phyloP scores from a whole-genome alignment of 2,329 filamentous ascomycete species.

The Aspergillus calidoustus region DNA sequence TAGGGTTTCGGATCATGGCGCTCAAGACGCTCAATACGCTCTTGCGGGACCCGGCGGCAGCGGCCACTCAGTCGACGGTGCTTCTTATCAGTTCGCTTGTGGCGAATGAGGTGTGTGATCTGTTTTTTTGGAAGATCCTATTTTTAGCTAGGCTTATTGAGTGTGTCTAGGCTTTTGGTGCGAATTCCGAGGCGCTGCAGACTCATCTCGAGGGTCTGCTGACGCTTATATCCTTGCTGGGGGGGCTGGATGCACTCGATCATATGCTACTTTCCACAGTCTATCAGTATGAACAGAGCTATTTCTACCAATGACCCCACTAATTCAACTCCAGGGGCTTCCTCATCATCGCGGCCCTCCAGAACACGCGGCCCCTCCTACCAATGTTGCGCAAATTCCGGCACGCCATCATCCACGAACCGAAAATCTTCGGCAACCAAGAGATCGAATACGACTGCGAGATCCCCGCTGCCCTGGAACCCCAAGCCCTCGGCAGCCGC shows the following conservation, averaged over 20 bases:
- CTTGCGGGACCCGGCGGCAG: constrained; percentile 19
- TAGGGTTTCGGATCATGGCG: constrained; percentile 20
- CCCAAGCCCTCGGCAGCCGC: background rate
- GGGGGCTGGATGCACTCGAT: constrained; percentile 24
- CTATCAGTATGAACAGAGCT: constrained; percentile 20
- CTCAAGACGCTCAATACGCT: constrained; percentile 23
- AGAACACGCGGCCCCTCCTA: constrained; percentile 1
- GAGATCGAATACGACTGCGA: background rate
- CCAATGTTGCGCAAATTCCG: constrained; percentile 7
- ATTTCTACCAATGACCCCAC: no score
- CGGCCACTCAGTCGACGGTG: constrained; percentile 21
- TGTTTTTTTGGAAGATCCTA: no score
- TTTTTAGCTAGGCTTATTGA: no score
- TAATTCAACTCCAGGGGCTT: background rate
- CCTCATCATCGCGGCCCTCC: background rate
- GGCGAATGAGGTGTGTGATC: constrained; percentile 1
- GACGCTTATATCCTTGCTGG: constrained; percentile 18
- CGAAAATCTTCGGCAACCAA: background rate
- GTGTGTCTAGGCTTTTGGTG: constrained; percentile 20
- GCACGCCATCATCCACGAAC: constrained; percentile 2
- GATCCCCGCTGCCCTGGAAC: background rate
- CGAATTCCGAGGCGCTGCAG: constrained; percentile 20
- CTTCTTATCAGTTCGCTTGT: constrained; percentile 25
- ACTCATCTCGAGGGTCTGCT: constrained; percentile 23
- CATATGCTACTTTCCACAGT: constrained; percentile 23